Conservation (phyloP, 1,284 basidiomycete genomes). For the Leccinum laetum region DNA sequence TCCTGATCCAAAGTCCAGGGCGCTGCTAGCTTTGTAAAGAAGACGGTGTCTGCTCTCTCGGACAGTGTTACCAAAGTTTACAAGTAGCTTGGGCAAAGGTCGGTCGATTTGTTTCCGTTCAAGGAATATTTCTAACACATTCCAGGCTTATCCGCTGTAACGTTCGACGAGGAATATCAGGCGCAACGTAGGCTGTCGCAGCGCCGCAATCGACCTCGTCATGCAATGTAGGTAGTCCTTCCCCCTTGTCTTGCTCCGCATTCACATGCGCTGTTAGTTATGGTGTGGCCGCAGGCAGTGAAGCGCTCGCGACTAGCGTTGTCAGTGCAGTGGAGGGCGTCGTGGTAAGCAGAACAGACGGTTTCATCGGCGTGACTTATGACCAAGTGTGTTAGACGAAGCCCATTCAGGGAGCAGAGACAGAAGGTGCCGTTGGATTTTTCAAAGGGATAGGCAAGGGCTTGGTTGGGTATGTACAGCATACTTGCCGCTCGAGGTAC, state of each 20-base stretch:
- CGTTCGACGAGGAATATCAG: conserved; percentile 97
- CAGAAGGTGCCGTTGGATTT: conserved; percentile 93
- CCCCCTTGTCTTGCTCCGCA: conserved; percentile 3
- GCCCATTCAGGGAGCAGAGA: conserved; percentile 96
- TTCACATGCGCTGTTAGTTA: conserved; percentile 53
- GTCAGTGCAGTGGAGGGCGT: conserved; percentile 97
- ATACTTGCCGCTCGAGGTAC: conserved; percentile 2
- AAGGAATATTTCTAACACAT: conserved; percentile 4
- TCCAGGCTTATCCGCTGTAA: conserved; percentile 92
- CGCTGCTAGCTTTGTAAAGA: conserved; percentile 98
- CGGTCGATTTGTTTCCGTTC: not conserved
- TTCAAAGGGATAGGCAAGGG: conserved; percentile 99
- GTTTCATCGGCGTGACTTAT: not conserved
- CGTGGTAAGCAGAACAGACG: conserved; percentile 55
- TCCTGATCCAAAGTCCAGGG: conserved; percentile 51
- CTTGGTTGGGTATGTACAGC: conserved; percentile 77
- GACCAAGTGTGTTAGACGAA: conserved; percentile 60
- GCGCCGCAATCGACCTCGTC: conserved; percentile 92
- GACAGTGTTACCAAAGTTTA: conserved; percentile 99
- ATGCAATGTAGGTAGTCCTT: conserved; percentile 73
- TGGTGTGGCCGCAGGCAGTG: conserved; percentile 92
- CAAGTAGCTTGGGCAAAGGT: conserved; percentile 97
- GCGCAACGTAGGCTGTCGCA: conserved; percentile 86
- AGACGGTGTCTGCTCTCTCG: conserved; percentile 96
- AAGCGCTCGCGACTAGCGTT: conserved; percentile 92